Evolutionary conservation across 2,329 filamentous ascomycete genomes (phyloP), one percentile per base, ranked within the genome.

Genomic region (Fusarium sp.): DNA sequence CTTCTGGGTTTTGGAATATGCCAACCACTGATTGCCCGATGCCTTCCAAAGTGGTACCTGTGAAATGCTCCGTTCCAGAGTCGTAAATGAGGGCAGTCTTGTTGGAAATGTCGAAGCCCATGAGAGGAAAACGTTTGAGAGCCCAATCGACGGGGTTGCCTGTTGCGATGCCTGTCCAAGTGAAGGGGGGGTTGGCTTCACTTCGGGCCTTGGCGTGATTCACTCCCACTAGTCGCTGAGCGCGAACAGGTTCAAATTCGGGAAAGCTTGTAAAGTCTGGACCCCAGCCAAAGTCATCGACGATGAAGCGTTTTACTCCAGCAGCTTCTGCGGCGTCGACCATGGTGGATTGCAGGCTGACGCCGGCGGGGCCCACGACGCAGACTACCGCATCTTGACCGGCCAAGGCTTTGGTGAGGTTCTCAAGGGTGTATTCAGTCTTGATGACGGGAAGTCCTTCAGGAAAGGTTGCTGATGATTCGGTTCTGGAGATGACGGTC

Each of bases 141-240:
- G 72, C 72, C 72, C 72, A 74, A 17, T 74, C 72, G 2, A 75
- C 65, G 0, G 72, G 72, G 4, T 74, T 74, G 1, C 72, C 72
- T 0, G 43, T 70, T 2, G 63, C 60, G 2, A 74, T 70, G 14
- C 66, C 68, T 0, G 72, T 75, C 72, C 72, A 74, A 4, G 63
- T 70, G 12, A 74, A 75, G 11, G 25, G 2, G 1, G 56, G n/a
- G 11, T 75, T 70, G 1, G 50, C 57, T 22, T 43, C 27, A 4
- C 66, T 63, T n/a, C 37, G 32, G 3, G 69, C 45, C 10, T 35
- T 63, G 20, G 69, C 72, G 2, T 65, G 66, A 12, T 75, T 60
- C 2, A 57, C 17, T 4, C 69, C 72, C 0, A 63, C 59, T 3
- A 27, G 12, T 1, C 72, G 72, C 9, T 75, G 63, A n/a, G 60